phyloP scores from a whole-genome alignment of 1,139 yeast genomes.

The Sugiyamaella japonica region DNA sequence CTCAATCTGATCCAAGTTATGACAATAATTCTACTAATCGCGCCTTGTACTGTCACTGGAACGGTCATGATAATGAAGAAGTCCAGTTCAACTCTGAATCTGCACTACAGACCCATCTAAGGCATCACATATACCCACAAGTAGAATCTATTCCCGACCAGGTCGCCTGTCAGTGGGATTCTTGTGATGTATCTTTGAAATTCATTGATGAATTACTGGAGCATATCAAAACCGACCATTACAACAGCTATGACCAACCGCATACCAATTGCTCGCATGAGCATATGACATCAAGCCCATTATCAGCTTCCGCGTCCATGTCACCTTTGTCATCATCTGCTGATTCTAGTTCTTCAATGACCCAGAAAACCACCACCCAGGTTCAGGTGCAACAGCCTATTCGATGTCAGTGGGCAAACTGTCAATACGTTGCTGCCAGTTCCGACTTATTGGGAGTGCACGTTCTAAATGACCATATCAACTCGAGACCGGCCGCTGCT shows the following conservation, averaged over 20 bases:
- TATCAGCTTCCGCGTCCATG: not conserved
- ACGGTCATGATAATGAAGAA: conserved; percentile 35
- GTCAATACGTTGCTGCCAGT: conserved; percentile 32
- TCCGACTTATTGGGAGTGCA: conserved; percentile 44
- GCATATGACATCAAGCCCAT: conserved; percentile 1
- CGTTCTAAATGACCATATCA: conserved; percentile 55
- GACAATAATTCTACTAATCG: not conserved
- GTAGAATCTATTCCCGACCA: conserved; percentile 8
- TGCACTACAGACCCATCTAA: conserved; percentile 38
- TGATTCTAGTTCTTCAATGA: not conserved
- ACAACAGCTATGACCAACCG: conserved; percentile 32
- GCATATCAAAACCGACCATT: conserved; percentile 41
- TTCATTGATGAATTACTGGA: conserved; percentile 39
- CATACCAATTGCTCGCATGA: conserved; percentile 29
- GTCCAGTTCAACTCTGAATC: conserved; percentile 33
- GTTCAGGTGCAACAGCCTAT: conserved; percentile 6
- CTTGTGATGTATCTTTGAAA: conserved; percentile 39
- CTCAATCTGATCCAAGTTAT: not conserved
- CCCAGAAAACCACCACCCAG: not conserved
- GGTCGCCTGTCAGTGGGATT: conserved; percentile 43
- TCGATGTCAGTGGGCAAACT: conserved; percentile 39
- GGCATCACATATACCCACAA: conserved; percentile 20
- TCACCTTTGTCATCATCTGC: conserved; percentile 13
- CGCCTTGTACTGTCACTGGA: conserved; percentile 42
- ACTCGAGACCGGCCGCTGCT: not conserved